phyloP scores from a whole-genome alignment of 108 stramenopile genomes.

The Seminavis robusta region DNA sequence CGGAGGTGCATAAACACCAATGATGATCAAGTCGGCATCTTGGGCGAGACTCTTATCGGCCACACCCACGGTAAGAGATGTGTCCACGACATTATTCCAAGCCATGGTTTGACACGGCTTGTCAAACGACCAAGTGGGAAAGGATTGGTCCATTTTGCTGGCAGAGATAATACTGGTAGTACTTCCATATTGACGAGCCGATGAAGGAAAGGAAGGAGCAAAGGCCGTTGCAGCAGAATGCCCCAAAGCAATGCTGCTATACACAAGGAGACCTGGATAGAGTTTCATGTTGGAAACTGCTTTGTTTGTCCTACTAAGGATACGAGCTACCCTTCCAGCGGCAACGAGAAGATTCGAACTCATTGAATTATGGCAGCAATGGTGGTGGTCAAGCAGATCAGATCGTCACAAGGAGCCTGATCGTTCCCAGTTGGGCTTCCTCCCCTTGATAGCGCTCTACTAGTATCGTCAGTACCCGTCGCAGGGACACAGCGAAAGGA shows the following conservation, averaged over 20 bases:
- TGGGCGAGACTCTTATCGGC: constrained; percentile 15
- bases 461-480: no score
- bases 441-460: no score
- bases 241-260: not conserved
- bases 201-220: constrained; percentile 9
- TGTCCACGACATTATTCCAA: constrained; percentile 48
- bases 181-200: not conserved
- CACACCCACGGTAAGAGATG: constrained; percentile 17
- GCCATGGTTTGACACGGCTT: constrained; percentile 70
- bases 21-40: constrained; percentile 66
- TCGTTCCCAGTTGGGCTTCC: no score
- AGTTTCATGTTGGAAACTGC: no score
- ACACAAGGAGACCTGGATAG: no score
- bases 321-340: no score
- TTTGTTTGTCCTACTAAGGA: no score
- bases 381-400: no score
- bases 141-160: constrained; percentile 49
- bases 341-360: no score
- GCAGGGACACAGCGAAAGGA: no score
- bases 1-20: constrained; percentile 68
- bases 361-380: no score
- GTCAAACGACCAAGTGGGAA: constrained; percentile 82
- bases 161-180: constrained; percentile 1
- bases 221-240: constrained; percentile 7
- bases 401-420: no score